A percentile compares a stretch with the other conserved stretches of the same genome.
phyloP scores from a whole-genome alignment of 2,329 filamentous ascomycete genomes.

The Hypoxylon sp. region DNA sequence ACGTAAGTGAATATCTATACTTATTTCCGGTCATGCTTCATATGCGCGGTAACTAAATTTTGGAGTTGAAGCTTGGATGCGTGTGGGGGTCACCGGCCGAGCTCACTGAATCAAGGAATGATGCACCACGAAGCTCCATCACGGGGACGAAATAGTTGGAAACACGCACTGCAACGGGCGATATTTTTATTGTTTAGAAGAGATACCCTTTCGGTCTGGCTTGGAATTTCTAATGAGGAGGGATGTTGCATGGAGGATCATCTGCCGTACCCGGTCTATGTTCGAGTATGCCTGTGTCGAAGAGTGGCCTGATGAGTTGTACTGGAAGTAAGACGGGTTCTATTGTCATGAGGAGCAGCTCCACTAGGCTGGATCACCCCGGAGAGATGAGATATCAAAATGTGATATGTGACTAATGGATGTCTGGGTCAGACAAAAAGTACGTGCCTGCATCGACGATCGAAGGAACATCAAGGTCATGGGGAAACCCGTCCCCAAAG shows the following conservation, averaged over 20 bases:
- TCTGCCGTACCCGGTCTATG: constrained; percentile 33
- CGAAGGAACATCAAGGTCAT: constrained; percentile 41
- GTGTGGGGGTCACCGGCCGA: constrained; percentile 40
- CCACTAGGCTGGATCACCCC: constrained; percentile 39
- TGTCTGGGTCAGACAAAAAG: constrained; percentile 40
- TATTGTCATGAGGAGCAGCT: constrained; percentile 36
- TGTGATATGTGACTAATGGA: constrained; percentile 43
- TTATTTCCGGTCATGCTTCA: constrained; percentile 35
- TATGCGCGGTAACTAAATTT: constrained; percentile 32
- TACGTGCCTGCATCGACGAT: constrained; percentile 44
- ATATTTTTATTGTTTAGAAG: constrained; percentile 38
- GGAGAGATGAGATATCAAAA: constrained; percentile 43
- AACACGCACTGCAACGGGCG: constrained; percentile 23
- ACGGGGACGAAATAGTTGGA: constrained; percentile 38
- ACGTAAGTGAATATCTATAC: constrained; percentile 40
- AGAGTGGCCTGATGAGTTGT: constrained; percentile 40
- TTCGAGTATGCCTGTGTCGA: constrained; percentile 36
- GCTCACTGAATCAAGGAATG: constrained; percentile 42
- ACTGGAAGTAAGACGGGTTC: constrained; percentile 38
- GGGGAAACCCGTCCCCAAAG: constrained; percentile 38
- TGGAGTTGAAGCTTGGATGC: constrained; percentile 41
- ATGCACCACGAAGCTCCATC: constrained; percentile 35
- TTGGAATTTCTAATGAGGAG: constrained; percentile 24
- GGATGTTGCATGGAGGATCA: constrained; percentile 36
- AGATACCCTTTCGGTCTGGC: constrained; percentile 40